Conservation (phyloP, 768 basidiomycete genomes). For the Cystobasidium tubakii region DNA sequence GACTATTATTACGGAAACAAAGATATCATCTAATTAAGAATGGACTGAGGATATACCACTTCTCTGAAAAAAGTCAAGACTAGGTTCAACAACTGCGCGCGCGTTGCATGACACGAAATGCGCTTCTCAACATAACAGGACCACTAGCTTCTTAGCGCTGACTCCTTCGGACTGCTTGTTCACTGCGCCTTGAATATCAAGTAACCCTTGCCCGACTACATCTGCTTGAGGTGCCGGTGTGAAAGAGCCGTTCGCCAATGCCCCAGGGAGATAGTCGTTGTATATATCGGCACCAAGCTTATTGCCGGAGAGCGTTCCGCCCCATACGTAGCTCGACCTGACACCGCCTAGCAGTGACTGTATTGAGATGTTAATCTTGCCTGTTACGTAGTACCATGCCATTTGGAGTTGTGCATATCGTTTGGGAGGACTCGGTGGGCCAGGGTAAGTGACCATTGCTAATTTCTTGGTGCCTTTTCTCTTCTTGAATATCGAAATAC, state of each 20-base stretch:
- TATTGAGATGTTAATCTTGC: neutral
- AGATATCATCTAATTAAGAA: too few relatives aligned
- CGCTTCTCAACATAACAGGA: neutral
- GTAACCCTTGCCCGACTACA: neutral
- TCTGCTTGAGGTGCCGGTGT: neutral
- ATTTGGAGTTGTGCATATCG: neutral
- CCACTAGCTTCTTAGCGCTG: neutral
- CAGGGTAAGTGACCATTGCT: neutral
- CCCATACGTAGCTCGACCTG: neutral
- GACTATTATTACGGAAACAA: too few relatives aligned
- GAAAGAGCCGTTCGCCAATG: neutral
- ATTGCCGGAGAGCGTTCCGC: neutral
- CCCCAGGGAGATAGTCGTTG: neutral
- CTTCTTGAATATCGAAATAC: conserved; percentile 14
- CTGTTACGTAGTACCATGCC: conserved; percentile 4
- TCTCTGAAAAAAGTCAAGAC: too few relatives aligned
- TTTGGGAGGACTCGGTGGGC: neutral
- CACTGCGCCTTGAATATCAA: neutral
- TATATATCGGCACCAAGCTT: neutral
- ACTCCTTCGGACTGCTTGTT: neutral
- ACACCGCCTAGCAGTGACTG: neutral
- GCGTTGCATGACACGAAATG: neutral
- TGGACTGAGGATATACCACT: too few relatives aligned
- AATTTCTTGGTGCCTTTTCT: neutral
- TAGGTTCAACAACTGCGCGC: too few relatives aligned